These are phyloP conservation scores for Penicillium odoratum DNA, from an alignment of 495 filamentous ascomycete species.

Conservation along the genomic window DNA sequence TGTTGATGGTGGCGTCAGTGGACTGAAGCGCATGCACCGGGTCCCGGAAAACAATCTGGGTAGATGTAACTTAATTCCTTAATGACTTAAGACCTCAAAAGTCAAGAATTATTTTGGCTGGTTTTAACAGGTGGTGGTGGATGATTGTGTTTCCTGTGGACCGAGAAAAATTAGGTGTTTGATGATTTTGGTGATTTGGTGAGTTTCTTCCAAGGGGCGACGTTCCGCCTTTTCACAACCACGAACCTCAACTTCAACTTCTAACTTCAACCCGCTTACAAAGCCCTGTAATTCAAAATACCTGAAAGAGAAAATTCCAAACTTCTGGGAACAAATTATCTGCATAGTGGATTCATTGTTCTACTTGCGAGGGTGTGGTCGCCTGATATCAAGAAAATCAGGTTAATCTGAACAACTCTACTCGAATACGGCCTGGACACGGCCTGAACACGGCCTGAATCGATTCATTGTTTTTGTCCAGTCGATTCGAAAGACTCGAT, in stretches of 20 bases:
- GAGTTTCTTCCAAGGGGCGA: conserved; percentile 14
- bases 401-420: not conserved
- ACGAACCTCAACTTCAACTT: conserved; percentile 6
- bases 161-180: not conserved
- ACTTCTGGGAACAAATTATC: too few species aligned
- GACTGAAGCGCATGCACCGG: too few species aligned
- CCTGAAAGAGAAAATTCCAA: too few species aligned
- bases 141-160: conserved; percentile 13
- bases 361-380: not conserved
- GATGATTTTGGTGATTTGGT: not conserved
- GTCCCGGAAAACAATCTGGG: too few species aligned
- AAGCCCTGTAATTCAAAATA: too few species aligned
- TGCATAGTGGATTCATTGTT: too few species aligned
- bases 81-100: too few species aligned
- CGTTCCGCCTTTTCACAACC: conserved; percentile 20
- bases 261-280: too few species aligned
- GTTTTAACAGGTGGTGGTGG: not conserved
- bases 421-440: not conserved
- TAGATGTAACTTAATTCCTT: too few species aligned
- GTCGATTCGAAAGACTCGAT: not conserved
- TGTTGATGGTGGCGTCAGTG: not conserved
- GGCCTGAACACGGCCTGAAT: not conserved
- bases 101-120: not conserved
- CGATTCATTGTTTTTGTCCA: not conserved
- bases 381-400: not conserved